Percentiles rank a stretch among this genome's conserved stretches.
phyloP scores from a whole-genome alignment of 768 basidiomycete genomes.

The Ephemerocybe angulata region DNA sequence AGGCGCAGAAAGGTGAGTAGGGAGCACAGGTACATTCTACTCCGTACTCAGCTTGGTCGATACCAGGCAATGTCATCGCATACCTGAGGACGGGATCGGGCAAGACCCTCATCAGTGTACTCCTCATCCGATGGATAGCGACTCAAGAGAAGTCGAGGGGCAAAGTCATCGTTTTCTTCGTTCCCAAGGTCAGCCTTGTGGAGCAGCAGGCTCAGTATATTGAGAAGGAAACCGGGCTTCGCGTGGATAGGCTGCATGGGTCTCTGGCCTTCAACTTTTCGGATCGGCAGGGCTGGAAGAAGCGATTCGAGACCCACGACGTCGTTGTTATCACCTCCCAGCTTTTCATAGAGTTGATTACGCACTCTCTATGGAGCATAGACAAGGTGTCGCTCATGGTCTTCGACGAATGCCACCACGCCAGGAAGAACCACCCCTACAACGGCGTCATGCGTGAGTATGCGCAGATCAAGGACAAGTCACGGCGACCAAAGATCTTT shows the following conservation, averaged over 20 bases:
- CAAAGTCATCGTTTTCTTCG: slow-evolving; percentile 75
- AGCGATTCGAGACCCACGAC: slow-evolving; percentile 59
- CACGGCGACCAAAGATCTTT: slow-evolving; percentile 73
- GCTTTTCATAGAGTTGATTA: slow-evolving; percentile 75
- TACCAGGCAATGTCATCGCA: slow-evolving; percentile 62
- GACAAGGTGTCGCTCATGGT: slow-evolving; percentile 65
- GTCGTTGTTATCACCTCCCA: slow-evolving; percentile 89
- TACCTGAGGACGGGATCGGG: slow-evolving; percentile 76
- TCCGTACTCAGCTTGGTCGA: slow-evolving; percentile 23
- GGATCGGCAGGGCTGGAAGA: slow-evolving; percentile 62
- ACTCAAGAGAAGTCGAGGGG: slow-evolving; percentile 43
- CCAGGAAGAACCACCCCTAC: slow-evolving; percentile 72
- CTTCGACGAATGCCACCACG: slow-evolving; percentile 83
- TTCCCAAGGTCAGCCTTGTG: slow-evolving; percentile 82
- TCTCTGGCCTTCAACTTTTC: slow-evolving; percentile 67
- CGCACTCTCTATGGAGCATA: slow-evolving; percentile 79
- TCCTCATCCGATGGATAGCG: slow-evolving; percentile 76
- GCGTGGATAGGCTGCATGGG: slow-evolving; percentile 68
- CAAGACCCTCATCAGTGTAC: slow-evolving; percentile 71
- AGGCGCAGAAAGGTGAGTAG: slow-evolving; percentile 46
- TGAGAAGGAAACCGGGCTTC: slow-evolving; percentile 57
- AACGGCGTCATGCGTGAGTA: slow-evolving; percentile 75
- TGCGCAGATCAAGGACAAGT: slow-evolving; percentile 37
- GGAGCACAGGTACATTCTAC: background rate
- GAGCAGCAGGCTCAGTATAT: slow-evolving; percentile 77